Conservation (phyloP, 257 asterid species). For the Cordia subcordata region DNA sequence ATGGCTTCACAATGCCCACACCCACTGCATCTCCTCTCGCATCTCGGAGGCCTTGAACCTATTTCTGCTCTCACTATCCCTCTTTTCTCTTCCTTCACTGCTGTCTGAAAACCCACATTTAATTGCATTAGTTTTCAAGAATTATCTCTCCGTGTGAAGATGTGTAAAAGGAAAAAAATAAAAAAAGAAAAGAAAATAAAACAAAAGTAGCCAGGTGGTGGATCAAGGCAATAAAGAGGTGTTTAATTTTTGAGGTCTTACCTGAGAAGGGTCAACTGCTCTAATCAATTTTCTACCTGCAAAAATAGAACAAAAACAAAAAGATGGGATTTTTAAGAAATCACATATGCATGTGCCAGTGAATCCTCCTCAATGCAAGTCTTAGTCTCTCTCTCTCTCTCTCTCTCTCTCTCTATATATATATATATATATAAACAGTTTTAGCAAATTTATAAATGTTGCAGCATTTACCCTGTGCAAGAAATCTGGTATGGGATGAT, state of each 20-base stretch:
- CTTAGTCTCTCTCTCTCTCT: neutral
- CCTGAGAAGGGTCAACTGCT: slow-evolving; percentile 28
- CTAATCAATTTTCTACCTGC: slow-evolving; percentile 45
- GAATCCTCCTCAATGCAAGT: no score
- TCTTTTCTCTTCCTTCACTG: slow-evolving; percentile 23
- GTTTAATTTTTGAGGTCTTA: slow-evolving; percentile 6
- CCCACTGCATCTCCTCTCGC: slow-evolving; percentile 55
- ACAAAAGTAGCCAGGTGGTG: neutral
- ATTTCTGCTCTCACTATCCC: slow-evolving; percentile 34
- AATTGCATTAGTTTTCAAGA: no score
- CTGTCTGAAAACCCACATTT: no score
- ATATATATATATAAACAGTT: neutral
- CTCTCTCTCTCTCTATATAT: neutral
- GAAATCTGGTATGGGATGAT: slow-evolving; percentile 30
- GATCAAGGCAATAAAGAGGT: neutral
- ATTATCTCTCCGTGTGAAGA: no score
- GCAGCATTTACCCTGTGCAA: slow-evolving; percentile 42
- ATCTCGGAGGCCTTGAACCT: slow-evolving; percentile 86
- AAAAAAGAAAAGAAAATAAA: no score
- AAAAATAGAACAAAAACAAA: slow-evolving; percentile 17
- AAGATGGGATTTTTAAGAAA: slow-evolving; percentile 2
- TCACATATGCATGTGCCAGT: neutral
- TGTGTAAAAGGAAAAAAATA: no score
- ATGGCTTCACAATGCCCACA: slow-evolving; percentile 79
- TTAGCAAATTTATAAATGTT: neutral